These are phyloP conservation scores for Candida stauntonica DNA, from an alignment of 805 yeast species.

Conservation along the genomic window DNA sequence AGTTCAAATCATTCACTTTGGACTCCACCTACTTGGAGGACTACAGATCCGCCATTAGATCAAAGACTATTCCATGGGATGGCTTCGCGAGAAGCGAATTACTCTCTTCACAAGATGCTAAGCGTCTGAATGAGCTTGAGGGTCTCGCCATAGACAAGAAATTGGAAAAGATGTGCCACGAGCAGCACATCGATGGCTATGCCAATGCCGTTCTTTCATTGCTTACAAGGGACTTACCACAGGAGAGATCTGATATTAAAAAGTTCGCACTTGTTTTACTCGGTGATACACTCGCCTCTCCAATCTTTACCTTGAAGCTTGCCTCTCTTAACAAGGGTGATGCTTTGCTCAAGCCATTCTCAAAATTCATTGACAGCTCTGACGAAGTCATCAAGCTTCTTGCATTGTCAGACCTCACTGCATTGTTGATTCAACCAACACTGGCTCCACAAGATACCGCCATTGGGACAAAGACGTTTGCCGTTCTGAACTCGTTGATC, in stretches of 20 bases:
- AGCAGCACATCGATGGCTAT: slow-evolving; percentile 42
- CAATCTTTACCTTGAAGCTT: slow-evolving; percentile 38
- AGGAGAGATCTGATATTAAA: slow-evolving; percentile 51
- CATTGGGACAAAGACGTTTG: slow-evolving; percentile 16
- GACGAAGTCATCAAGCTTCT: slow-evolving; percentile 58
- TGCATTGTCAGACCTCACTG: slow-evolving; percentile 48
- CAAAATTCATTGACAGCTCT: slow-evolving; percentile 44
- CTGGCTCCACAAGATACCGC: slow-evolving; percentile 21
- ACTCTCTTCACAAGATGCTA: slow-evolving; percentile 65
- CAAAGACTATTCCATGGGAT: slow-evolving; percentile 88
- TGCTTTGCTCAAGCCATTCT: slow-evolving; percentile 37
- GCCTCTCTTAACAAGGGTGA: slow-evolving; percentile 16
- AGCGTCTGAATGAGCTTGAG: slow-evolving; percentile 31
- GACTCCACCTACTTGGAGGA: slow-evolving; percentile 68
- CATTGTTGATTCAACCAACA: slow-evolving; percentile 37
- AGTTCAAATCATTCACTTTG: slow-evolving; percentile 27
- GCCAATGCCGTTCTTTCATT: slow-evolving; percentile 51
- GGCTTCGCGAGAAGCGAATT: slow-evolving; percentile 75
- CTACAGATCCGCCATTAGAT: slow-evolving; percentile 61
- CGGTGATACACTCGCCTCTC: slow-evolving; percentile 45
- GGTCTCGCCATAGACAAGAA: slow-evolving; percentile 32
- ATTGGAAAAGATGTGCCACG: slow-evolving; percentile 35
- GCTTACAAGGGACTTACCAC: slow-evolving; percentile 49
- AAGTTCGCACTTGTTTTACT: slow-evolving; percentile 60
- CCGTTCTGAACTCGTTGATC: slow-evolving; percentile 15